These are phyloP conservation scores for Metschnikowia santaceciliae DNA, from an alignment of 805 yeast species.

Conservation along the genomic window DNA sequence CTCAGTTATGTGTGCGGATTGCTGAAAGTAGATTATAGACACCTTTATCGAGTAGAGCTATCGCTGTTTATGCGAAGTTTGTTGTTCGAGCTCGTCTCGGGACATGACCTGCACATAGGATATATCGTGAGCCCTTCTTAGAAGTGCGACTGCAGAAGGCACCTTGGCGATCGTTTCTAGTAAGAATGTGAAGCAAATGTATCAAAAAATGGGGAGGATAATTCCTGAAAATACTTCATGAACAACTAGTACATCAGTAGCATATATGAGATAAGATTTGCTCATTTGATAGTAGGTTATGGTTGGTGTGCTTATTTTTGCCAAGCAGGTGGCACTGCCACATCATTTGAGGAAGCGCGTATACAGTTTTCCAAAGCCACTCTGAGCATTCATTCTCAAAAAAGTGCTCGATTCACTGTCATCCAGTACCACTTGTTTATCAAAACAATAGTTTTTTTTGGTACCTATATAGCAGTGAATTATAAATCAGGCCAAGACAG, in stretches of 20 bases:
- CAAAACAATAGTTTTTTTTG: no score
- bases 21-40: background rate
- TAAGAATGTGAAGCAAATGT: background rate
- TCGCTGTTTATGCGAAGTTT: constrained; percentile 2
- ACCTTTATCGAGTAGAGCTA: background rate
- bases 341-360: no score
- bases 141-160: constrained; percentile 1
- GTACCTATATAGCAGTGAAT: no score
- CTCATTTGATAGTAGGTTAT: no score
- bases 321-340: no score
- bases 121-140: background rate
- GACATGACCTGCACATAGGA: background rate
- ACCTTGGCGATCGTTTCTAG: background rate
- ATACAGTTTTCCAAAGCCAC: no score
- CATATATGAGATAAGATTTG: background rate
- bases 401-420: no score
- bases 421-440: no score
- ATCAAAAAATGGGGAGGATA: background rate
- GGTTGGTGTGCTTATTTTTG: no score
- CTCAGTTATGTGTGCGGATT: background rate
- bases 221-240: no score
- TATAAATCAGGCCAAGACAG: no score
- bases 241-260: background rate
- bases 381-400: no score
- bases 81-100: constrained; percentile 7